Base-by-base conservation (phyloP, 805 yeast genomes). In the Starmerella sp. region DNA sequence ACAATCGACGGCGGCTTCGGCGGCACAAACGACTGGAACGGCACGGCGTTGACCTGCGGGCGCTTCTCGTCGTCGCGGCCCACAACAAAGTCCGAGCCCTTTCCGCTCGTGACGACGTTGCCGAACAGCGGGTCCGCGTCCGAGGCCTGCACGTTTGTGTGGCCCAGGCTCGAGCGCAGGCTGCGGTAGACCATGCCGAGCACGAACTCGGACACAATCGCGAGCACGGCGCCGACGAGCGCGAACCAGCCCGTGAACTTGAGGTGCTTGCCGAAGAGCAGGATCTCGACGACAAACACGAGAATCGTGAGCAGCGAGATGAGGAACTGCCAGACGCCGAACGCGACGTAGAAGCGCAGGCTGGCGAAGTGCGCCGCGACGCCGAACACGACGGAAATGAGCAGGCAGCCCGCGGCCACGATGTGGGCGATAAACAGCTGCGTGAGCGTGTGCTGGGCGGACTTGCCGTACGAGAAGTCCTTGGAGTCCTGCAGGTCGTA, bases 201-300 rank as follows among this genome's bases (percentile, higher is more conserved):
- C 59, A 83, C 66, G 1, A 88, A 76, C 1, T 87, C 81, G 32
- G 80, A 75, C 1, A 83, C 59, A 0, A 91, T 84, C 47, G 82
- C 73, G 35, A 83, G 67, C 1, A 84, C 77, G 0, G 93, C 79
- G 1, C 91, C 78, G 0, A 80, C 80, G 30, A 90, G 71, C 56
- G 86, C 77, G 51, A 84, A 71, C 97, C 97, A 91, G 30, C 96
- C 96, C 46, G 83, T 77, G 82, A 88, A 89, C 53, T 80, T 76
- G 53, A 91, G 70, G 64, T 81, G 80, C 2, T 90, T 86, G 1
- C 83, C 76, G 63, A 91, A 91, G 51, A 91, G 68, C 42, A 90
- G 68, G 39, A 90, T 78, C 66, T 91, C 97, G 3, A 87, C 87
- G 56, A 90, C 71, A 60, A 91, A 86, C 6, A 90, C 82, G 51